phyloP scores from a whole-genome alignment of 148 eudicot genomes.

The Vaccinium vitisidaea region DNA sequence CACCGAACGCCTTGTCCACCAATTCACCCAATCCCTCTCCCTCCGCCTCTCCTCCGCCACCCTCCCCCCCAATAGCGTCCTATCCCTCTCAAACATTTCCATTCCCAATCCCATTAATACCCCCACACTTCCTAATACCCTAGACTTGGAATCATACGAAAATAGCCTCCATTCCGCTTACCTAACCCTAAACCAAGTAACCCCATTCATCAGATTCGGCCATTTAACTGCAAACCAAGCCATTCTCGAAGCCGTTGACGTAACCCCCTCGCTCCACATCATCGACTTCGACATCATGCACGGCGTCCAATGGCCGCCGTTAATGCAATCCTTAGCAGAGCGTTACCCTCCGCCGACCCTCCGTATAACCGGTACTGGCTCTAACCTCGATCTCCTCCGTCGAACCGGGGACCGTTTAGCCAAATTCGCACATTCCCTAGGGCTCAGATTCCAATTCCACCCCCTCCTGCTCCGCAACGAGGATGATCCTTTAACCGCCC shows the following conservation, averaged over 20 bases:
- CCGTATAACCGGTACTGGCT: slow-evolving; percentile 69
- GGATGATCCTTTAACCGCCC: slow-evolving; percentile 25
- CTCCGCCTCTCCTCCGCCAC: slow-evolving; percentile 43
- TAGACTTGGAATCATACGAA: slow-evolving; percentile 6
- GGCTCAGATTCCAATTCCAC: slow-evolving; percentile 59
- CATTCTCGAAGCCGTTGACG: slow-evolving; percentile 65
- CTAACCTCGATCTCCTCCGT: slow-evolving; percentile 35
- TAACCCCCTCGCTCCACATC: slow-evolving; percentile 55
- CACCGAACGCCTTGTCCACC: slow-evolving; percentile 53
- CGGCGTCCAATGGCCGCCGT: slow-evolving; percentile 94
- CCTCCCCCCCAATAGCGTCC: slow-evolving; percentile 13
- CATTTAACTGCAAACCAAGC: slow-evolving; percentile 95
- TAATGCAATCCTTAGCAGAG: slow-evolving; percentile 72
- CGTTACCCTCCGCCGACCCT: slow-evolving; percentile 46
- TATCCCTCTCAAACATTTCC: neutral
- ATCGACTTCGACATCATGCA: slow-evolving; percentile 85
- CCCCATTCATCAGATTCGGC: slow-evolving; percentile 74
- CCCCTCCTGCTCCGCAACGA: slow-evolving; percentile 32
- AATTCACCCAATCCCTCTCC: slow-evolving; percentile 62
- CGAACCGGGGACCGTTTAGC: slow-evolving; percentile 72
- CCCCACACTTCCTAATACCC: neutral
- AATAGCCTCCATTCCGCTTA: slow-evolving; percentile 48
- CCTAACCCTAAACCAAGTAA: slow-evolving; percentile 65
- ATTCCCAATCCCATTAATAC: neutral
- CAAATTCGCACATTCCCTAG: slow-evolving; percentile 66